Base-by-base conservation (phyloP, 2,329 filamentous ascomycete genomes). In the Aureobasidium sp. region DNA sequence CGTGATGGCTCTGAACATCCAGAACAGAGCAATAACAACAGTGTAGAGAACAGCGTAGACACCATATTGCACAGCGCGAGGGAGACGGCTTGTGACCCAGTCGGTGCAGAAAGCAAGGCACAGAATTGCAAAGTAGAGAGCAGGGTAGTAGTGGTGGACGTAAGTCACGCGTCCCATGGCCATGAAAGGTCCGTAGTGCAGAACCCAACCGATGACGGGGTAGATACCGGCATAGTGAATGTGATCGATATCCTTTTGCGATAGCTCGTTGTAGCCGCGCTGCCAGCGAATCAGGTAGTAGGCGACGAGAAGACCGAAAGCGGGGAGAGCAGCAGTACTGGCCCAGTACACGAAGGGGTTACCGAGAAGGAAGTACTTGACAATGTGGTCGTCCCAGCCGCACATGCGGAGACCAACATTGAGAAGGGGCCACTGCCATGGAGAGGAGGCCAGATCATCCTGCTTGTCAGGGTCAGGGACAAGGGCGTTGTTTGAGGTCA, bases 111-210 rank as follows among this genome's bases (percentile, higher is more conserved):
- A 99, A 60, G 92, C 93, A 65, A 92, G 85, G 17, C 84, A 85
- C 49, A 99, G 80, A 67, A 99, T 96, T 69, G 94, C 92, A 75
- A 97, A 99, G 81, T 97, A 99, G 12, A 99, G 84, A 11, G 94
- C 94, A 12, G 94, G 94, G 76, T 97, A 99, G 81, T 99, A 99
- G 79, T 99, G 94, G 76, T 99, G 94, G 61, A 99, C 94, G 72
- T 99, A 99, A 17, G 94, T 99, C 64, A 99, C 94, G 82, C 94
- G 90, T 12, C 91, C 94, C 95, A 99, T 99, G 72, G 94, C 86
- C 70, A 96, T 85, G 76, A 97, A 99, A 0, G 94, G 94, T 65
- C 96, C 78, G 75, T 97, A 99, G 78, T 99, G 94, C 53, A 99
- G 82, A 76, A 96, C 87, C 94, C 94, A 99, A 65, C 94, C 94